Conservation (phyloP, 768 basidiomycete species). For the Chiua virens region DNA sequence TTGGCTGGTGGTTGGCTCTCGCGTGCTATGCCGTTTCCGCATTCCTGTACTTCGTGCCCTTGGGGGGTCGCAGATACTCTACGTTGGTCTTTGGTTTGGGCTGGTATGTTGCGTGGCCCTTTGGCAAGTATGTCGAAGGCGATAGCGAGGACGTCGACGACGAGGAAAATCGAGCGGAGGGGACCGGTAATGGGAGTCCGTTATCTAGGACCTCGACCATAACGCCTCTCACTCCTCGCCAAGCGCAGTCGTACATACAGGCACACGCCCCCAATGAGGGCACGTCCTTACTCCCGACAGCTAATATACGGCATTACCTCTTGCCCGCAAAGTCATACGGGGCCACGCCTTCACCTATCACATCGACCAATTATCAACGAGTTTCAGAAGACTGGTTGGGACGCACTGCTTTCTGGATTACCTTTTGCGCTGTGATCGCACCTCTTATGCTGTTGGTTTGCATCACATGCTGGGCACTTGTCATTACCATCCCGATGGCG, state of each 20-base stretch:
- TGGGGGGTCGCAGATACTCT: conserved; percentile 82
- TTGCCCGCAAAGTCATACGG: conserved; percentile 68
- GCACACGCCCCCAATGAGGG: conserved; percentile 40
- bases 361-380: conserved; percentile 20
- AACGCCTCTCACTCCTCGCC: conserved; percentile 38
- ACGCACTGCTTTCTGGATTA: conserved; percentile 78
- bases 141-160: conserved; percentile 48
- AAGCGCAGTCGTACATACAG: conserved; percentile 10
- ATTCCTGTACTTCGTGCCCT: conserved; percentile 70
- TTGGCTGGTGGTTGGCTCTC: conserved; percentile 92
- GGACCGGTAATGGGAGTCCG: conserved; percentile 23
- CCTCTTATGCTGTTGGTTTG: conserved; percentile 89
- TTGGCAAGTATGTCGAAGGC: conserved; percentile 97
- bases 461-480: conserved; percentile 89
- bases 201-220: conserved; percentile 45
- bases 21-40: conserved; percentile 66
- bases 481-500: conserved; percentile 98
- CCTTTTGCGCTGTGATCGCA: conserved; percentile 74
- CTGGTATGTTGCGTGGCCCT: conserved; percentile 98
- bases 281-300: conserved; percentile 43
- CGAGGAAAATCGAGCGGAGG: conserved; percentile 36
- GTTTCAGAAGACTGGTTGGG: conserved; percentile 56
- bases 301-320: conserved; percentile 33
- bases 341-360: conserved; percentile 42
- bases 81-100: conserved; percentile 88